These are phyloP conservation scores for Cutaneotrichosporon sp. DNA, from an alignment of 1,284 basidiomycete species.

Conservation along the genomic window DNA sequence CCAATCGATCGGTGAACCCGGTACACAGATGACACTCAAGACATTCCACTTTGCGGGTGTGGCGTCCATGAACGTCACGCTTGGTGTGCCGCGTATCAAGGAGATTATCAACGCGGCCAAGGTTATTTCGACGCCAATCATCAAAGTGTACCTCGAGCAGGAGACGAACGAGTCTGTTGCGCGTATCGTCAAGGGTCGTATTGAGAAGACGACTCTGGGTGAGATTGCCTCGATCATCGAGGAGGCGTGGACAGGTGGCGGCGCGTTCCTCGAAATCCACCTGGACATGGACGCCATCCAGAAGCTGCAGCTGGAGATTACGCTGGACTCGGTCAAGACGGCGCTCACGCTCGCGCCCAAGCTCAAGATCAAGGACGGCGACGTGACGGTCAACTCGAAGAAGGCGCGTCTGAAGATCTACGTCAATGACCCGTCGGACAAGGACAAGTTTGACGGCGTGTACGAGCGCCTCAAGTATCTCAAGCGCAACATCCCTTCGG, in stretches of 20 bases:
- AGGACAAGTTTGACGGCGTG: constrained; percentile 55
- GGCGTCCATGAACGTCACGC: constrained; percentile 98
- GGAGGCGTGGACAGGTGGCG: constrained; percentile 89
- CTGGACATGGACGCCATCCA: constrained; percentile 85
- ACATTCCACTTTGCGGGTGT: constrained; percentile 99
- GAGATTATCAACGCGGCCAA: constrained; percentile 92
- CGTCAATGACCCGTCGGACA: constrained; percentile 22
- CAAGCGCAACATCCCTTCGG: constrained; percentile 70
- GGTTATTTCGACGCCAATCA: constrained; percentile 94
- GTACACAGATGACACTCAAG: constrained; percentile 99
- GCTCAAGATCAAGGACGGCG: constrained; percentile 87
- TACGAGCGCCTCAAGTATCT: constrained; percentile 83
- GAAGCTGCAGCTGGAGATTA: constrained; percentile 89
- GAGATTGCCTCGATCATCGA: constrained; percentile 93
- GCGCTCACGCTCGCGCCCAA: constrained; percentile 82
- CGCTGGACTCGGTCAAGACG: constrained; percentile 87
- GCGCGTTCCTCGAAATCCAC: constrained; percentile 90
- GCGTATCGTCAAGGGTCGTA: constrained; percentile 91
- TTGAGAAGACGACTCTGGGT: constrained; percentile 92
- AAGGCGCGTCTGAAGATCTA: constrained; percentile 22
- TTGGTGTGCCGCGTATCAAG: constrained; percentile 99
- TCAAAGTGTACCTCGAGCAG: constrained; percentile 88
- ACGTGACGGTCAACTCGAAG: constrained; percentile 20
- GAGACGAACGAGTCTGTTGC: constrained; percentile 81
- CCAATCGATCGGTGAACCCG: constrained; percentile 98